Base-by-base conservation (phyloP, 371 early-diverging fungal species). In the Syncephalis plumigaleata region DNA sequence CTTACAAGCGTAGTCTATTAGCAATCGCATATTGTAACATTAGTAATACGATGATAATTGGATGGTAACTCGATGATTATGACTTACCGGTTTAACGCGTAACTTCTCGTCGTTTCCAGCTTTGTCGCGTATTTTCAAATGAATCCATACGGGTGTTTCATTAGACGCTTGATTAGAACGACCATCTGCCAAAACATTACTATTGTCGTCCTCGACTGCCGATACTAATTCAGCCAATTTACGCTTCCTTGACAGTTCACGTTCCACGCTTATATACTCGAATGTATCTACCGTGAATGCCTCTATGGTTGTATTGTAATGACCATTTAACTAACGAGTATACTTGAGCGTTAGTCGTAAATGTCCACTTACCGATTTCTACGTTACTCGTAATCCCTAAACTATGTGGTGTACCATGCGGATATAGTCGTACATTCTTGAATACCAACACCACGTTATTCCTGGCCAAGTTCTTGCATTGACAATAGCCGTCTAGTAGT, bases 391-490 rank as follows among this genome's bases (percentile, higher is more conserved):
- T 4, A 31, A 53, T 53, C n/a, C 44, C 44, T 40, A 53, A 42
- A 44, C 45, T 50, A 37, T 20, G 23, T 11, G 54, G 54, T 2
- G 54, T 53, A 9, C 54, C 44, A 23, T 44, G 51, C 3, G 50
- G 44, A 49, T 49, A 53, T 21, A 53, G 31, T n/a, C 38, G 51
- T 5, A 53, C 45, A 21, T 53, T 44, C 9, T 53, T 50, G 36
- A 37, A 53, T 15, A 49, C 49, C n/a, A 53, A n/a, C 9, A 53
- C 45, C 20, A 53, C 17, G 4, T 49, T 39, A 24, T 37, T 27
- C 26, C 50, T 53, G 16, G n/a, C 9, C 18, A 53, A 49, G 7
- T 22, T 9, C 39, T 43, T 53, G 11, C 11, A 25, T 8, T 20
- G 9, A 36, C 54, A 27, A 42, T 49, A 25, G 31, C 23, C 15